Conservation (phyloP, 2,329 filamentous ascomycete species). For the Arthrobotrys megalospora region DNA sequence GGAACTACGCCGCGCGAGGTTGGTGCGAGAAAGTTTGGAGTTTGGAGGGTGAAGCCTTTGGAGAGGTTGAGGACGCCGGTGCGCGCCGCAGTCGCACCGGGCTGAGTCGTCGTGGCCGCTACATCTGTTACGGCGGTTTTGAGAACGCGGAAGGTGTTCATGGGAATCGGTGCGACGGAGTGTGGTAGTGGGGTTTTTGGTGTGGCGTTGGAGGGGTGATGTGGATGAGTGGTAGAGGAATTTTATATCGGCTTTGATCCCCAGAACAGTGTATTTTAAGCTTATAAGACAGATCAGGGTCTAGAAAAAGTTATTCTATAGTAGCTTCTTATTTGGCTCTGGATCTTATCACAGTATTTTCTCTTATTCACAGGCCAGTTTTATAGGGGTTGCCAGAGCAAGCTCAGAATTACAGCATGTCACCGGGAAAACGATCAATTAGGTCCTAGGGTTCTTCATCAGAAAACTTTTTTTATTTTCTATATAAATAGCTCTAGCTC, state of each 20-base stretch:
- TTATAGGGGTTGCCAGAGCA: neutral
- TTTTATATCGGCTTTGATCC: neutral
- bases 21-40: conserved; percentile 84
- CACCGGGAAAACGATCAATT: neutral
- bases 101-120: conserved; percentile 36
- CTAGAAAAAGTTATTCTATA: neutral
- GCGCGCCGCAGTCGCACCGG: conserved; percentile 43
- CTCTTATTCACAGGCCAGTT: neutral
- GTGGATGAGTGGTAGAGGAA: conserved; percentile 2
- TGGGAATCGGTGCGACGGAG: conserved; percentile 23
- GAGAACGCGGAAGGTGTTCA: conserved; percentile 59
- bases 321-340: neutral
- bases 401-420: neutral
- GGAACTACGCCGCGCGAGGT: conserved; percentile 88
- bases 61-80: conserved; percentile 55
- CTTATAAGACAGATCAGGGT: conserved; percentile 19
- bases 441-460: neutral
- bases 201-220: conserved; percentile 7
- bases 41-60: conserved; percentile 76
- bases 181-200: conserved; percentile 2
- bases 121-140: conserved; percentile 60
- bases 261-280: neutral
- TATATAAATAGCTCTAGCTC: conserved; percentile 5
- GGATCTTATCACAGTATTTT: neutral
- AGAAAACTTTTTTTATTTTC: conserved; percentile 33